Percentiles rank a stretch among this genome's conserved stretches.
Evolutionary conservation across 331 rosid genomes (phyloP).

Genomic region (Dryas integrifolia): DNA sequence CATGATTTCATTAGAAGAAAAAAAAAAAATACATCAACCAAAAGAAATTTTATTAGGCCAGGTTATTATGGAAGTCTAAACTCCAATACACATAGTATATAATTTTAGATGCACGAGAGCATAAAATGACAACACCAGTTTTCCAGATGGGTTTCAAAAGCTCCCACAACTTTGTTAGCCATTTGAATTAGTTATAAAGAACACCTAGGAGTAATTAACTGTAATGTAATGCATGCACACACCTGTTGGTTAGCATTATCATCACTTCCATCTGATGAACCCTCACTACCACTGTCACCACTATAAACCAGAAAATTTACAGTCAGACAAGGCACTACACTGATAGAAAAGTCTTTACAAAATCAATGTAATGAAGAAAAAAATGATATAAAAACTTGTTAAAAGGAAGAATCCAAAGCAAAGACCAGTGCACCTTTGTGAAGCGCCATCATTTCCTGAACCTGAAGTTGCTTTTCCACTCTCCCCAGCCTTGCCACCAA

Average conservation of each 20-base stretch:
- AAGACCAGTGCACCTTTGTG: constrained; percentile 62
- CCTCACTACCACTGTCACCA: constrained; percentile 73
- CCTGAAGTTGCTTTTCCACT: constrained; percentile 77
- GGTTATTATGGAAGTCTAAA: neutral
- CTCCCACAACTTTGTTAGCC: neutral
- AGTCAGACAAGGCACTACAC: neutral
- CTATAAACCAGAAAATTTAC: constrained; percentile 31
- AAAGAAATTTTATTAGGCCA: neutral
- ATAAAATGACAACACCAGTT: neutral
- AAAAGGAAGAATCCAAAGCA: constrained; percentile 4
- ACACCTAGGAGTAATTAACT: neutral
- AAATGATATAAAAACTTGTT: constrained; percentile 5
- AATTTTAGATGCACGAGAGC: neutral
- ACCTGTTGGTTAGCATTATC: constrained; percentile 72
- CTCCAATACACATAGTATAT: neutral
- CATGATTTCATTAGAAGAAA: constrained; percentile 16
- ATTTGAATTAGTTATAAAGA: constrained; percentile 16
- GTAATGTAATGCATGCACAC: constrained; percentile 18
- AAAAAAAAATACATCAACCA: constrained; percentile 16
- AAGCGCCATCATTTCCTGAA: constrained; percentile 78
- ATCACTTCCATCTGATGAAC: constrained; percentile 71
- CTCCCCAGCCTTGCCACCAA: constrained; percentile 57
- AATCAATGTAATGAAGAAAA: constrained; percentile 8
- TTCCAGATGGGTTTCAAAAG: constrained; percentile 15
- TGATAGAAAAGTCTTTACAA: neutral